Percentiles rank a stretch among this genome's conserved stretches.
Conservation (phyloP, 1,284 basidiomycete genomes). For the Cutaneotrichosporon spelunceum region DNA sequence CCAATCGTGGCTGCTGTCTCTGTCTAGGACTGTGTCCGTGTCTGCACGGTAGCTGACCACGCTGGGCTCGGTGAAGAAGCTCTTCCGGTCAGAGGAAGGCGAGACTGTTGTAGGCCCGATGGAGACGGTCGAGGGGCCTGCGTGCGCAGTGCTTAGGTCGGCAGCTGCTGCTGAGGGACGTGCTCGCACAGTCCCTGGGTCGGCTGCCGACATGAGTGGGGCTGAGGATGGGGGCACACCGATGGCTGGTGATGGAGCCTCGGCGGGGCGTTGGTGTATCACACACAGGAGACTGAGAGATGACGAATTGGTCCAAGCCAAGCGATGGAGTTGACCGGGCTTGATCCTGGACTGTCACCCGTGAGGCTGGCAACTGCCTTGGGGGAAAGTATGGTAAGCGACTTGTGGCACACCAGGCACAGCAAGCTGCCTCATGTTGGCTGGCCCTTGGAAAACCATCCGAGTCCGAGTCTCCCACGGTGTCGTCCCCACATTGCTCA, state of each 20-base stretch:
- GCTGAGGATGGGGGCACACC: background rate
- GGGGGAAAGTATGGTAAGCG: too few relatives aligned
- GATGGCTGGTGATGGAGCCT: background rate
- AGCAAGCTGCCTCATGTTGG: too few relatives aligned
- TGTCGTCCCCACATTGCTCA: too few relatives aligned
- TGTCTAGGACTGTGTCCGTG: too few relatives aligned
- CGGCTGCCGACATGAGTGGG: background rate
- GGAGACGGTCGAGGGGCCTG: background rate
- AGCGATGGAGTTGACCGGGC: too few relatives aligned
- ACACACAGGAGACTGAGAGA: too few relatives aligned
- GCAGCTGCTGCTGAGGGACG: background rate
- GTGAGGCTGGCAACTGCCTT: too few relatives aligned
- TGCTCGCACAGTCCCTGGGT: background rate
- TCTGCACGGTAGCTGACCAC: background rate
- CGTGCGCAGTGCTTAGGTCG: background rate
- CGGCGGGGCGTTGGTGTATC: background rate
- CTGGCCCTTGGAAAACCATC: too few relatives aligned
- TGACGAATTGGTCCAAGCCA: too few relatives aligned
- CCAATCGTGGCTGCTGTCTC: background rate
- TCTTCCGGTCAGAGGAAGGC: background rate
- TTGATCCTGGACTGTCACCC: too few relatives aligned
- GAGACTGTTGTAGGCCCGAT: background rate
- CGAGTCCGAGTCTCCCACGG: too few relatives aligned
- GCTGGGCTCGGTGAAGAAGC: background rate
- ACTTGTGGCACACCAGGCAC: too few relatives aligned